phyloP scores from a whole-genome alignment of 805 yeast genomes.

The Phaffomyces opuntiae region DNA sequence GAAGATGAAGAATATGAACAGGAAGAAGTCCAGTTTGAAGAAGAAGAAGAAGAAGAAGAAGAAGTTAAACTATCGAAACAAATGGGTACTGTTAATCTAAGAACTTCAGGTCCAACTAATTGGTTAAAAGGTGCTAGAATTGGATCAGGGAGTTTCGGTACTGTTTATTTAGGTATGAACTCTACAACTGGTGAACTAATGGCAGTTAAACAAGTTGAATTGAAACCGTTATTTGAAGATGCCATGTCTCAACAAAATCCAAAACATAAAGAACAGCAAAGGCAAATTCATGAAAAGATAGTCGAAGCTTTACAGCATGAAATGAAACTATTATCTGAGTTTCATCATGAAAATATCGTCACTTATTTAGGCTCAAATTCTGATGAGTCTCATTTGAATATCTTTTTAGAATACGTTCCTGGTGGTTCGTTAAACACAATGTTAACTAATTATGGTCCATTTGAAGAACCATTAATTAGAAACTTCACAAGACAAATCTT shows the following conservation, averaged over 20 bases:
- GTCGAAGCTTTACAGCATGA: constrained; percentile 79
- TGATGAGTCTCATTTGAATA: constrained; percentile 65
- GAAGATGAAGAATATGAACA: constrained; percentile 1
- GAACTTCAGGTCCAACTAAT: constrained; percentile 52
- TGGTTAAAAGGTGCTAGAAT: constrained; percentile 93
- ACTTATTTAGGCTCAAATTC: constrained; percentile 84
- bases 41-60: background rate
- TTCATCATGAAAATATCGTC: constrained; percentile 89
- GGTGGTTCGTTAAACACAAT: constrained; percentile 68
- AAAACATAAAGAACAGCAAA: constrained; percentile 24
- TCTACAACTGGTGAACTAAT: constrained; percentile 88
- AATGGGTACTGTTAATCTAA: constrained; percentile 10
- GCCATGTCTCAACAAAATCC: constrained; percentile 17
- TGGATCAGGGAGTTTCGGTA: constrained; percentile 94
- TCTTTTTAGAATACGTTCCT: constrained; percentile 71
- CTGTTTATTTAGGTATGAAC: constrained; percentile 87
- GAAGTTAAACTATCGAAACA: background rate
- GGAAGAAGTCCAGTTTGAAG: background rate
- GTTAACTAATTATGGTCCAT: constrained; percentile 68
- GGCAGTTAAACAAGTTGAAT: constrained; percentile 93
- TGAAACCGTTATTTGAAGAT: constrained; percentile 40
- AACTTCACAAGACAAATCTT: constrained; percentile 72
- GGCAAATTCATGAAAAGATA: constrained; percentile 43
- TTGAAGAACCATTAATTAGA: constrained; percentile 68
- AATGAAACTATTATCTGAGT: constrained; percentile 64